Evolutionary conservation across 768 basidiomycete species (phyloP).

Genomic region (Suillus discolor): DNA sequence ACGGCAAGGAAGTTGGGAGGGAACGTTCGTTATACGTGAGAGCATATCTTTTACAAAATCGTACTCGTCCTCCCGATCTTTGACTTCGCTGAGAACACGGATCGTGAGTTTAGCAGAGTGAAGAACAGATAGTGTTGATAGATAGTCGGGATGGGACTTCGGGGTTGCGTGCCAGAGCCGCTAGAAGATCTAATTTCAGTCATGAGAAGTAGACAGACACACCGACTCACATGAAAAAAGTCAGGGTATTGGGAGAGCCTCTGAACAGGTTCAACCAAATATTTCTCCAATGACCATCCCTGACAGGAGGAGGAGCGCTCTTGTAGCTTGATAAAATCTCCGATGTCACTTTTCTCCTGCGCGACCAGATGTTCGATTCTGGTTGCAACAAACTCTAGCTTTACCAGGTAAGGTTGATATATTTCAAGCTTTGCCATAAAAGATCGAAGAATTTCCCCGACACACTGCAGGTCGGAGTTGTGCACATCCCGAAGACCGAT

Average conservation of each 20-base stretch:
- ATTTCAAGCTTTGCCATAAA: slow-evolving; percentile 75
- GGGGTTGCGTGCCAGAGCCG: slow-evolving; percentile 71
- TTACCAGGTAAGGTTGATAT: slow-evolving; percentile 85
- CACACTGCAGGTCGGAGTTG: slow-evolving; percentile 46
- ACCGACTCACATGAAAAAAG: slow-evolving; percentile 66
- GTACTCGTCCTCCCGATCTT: slow-evolving; percentile 84
- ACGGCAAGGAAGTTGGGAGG: slow-evolving; percentile 60
- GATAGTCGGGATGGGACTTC: slow-evolving; percentile 66
- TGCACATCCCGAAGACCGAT: slow-evolving; percentile 42
- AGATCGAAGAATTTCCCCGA: slow-evolving; percentile 60
- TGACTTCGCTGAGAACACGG: slow-evolving; percentile 82
- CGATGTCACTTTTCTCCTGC: slow-evolving; percentile 70
- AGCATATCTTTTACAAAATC: slow-evolving; percentile 67
- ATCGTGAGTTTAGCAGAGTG: slow-evolving; percentile 73
- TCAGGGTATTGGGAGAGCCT: slow-evolving; percentile 71
- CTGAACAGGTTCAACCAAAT: slow-evolving; percentile 77
- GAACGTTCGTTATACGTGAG: slow-evolving; percentile 58
- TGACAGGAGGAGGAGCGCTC: slow-evolving; percentile 54
- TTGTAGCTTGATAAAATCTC: slow-evolving; percentile 80
- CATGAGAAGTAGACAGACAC: neutral
- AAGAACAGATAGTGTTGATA: slow-evolving; percentile 64
- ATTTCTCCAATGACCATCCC: slow-evolving; percentile 65
- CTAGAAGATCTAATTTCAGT: slow-evolving; percentile 42
- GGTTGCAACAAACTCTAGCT: slow-evolving; percentile 60
- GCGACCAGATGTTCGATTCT: slow-evolving; percentile 51